Evolutionary conservation across 306 rosid species (phyloP).

Genomic region (Castanea sativa): DNA sequence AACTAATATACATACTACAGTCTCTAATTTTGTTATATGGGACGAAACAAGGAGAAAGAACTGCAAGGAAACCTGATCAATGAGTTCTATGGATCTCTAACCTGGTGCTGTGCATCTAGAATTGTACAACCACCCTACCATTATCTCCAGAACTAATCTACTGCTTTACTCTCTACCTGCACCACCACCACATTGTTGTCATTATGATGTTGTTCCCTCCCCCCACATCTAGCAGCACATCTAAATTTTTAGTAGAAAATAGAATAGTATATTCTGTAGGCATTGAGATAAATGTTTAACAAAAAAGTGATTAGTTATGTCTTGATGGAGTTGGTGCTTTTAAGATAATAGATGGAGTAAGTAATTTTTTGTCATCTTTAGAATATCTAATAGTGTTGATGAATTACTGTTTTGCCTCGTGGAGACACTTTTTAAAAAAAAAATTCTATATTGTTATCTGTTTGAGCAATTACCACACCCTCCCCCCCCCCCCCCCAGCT

Average conservation of each 20-base stretch:
- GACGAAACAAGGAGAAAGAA: not conserved
- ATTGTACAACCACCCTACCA: not conserved
- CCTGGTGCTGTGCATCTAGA: not conserved
- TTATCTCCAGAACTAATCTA: not conserved
- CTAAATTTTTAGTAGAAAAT: not conserved
- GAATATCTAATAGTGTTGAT: too few relatives aligned
- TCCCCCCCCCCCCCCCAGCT: too few relatives aligned
- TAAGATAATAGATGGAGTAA: not conserved
- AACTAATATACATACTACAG: not conserved
- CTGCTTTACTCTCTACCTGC: not conserved
- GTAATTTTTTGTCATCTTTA: not conserved
- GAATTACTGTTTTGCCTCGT: not conserved
- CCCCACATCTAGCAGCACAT: not conserved
- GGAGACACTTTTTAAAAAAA: not conserved
- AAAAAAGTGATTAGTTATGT: not conserved
- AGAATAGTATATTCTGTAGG: not conserved
- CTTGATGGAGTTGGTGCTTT: not conserved
- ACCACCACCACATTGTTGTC: not conserved
- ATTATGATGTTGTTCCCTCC: not conserved
- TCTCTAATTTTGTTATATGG: not conserved
- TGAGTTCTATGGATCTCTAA: not conserved
- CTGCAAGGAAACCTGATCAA: not conserved
- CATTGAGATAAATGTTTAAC: not conserved
- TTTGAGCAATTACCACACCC: not conserved
- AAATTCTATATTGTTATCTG: not conserved